Percentiles rank a stretch among this genome's conserved stretches.
These are phyloP conservation scores for Mycena venus DNA, from an alignment of 768 basidiomycete species.

Conservation along the genomic window DNA sequence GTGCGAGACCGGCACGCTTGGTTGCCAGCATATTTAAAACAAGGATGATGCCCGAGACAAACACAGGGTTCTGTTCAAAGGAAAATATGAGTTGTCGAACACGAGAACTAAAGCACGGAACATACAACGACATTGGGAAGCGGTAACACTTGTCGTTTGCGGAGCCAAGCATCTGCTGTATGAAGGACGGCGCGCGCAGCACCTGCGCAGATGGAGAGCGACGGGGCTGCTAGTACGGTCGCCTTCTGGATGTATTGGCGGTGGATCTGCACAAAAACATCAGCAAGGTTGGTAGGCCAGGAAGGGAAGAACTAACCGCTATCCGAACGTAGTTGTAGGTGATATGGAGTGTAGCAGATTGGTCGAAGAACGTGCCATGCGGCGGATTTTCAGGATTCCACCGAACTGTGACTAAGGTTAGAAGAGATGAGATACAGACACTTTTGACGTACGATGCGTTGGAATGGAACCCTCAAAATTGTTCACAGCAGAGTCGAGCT, in stretches of 20 bases:
- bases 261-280: conserved; percentile 17
- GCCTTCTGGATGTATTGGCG: conserved; percentile 37
- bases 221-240: conserved; percentile 12
- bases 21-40: conserved; percentile 17
- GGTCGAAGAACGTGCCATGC: conserved; percentile 48
- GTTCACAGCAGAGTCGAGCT: conserved; percentile 66
- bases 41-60: conserved; percentile 22
- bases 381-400: conserved; percentile 51
- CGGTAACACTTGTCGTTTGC: not conserved
- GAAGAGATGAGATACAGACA: not conserved
- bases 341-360: conserved; percentile 56
- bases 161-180: conserved; percentile 20
- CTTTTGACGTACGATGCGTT: conserved; percentile 49
- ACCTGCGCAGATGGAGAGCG: conserved; percentile 28
- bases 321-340: conserved; percentile 63
- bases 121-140: not conserved
- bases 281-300: conserved; percentile 47
- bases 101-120: not conserved
- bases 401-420: conserved; percentile 39
- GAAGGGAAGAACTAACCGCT: conserved; percentile 61
- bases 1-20: conserved; percentile 15
- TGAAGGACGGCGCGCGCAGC: conserved; percentile 25
- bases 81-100: not conserved
- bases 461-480: conserved; percentile 65
- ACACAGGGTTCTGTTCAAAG: conserved; percentile 18